Evolutionary conservation across 441 rosid species (phyloP).

Genomic region (Kokia cookei): DNA sequence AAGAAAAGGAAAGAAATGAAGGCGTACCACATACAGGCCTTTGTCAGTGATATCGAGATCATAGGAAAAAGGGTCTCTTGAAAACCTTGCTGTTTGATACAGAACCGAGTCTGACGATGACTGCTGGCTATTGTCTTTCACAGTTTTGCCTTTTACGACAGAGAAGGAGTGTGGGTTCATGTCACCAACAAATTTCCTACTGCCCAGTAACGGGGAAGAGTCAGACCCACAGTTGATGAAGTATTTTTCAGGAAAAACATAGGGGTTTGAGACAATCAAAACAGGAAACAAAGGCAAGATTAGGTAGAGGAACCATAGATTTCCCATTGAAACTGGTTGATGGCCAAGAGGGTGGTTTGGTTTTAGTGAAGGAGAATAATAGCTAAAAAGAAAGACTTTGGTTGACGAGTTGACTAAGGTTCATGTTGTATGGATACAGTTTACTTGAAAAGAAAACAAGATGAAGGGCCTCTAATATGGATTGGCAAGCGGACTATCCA

Average conservation of each 20-base stretch:
- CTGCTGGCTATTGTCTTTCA: slow-evolving; percentile 3
- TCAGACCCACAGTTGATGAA: slow-evolving; percentile 49
- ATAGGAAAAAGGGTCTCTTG: slow-evolving; percentile 19
- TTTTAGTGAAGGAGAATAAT: neutral
- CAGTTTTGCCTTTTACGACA: slow-evolving; percentile 10
- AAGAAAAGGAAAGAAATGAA: slow-evolving; percentile 43
- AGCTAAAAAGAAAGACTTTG: neutral
- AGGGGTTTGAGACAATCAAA: slow-evolving; percentile 8
- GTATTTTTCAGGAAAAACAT: slow-evolving; percentile 21
- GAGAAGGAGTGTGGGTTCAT: slow-evolving; percentile 15
- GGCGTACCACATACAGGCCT: slow-evolving; percentile 38
- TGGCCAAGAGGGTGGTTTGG: neutral
- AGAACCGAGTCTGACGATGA: slow-evolving; percentile 10
- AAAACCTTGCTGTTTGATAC: slow-evolving; percentile 49
- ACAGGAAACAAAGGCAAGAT: slow-evolving; percentile 2
- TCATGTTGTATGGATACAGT: neutral
- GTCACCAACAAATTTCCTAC: slow-evolving; percentile 32
- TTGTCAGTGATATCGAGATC: slow-evolving; percentile 19
- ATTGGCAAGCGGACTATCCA: neutral
- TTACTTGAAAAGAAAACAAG: neutral
- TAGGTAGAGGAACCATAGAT: neutral
- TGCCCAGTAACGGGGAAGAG: neutral
- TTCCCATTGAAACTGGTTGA: slow-evolving; percentile 5
- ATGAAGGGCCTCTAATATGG: neutral
- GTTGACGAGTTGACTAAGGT: neutral